phyloP scores from a whole-genome alignment of 2,329 filamentous ascomycete species.

The Fusarium algeriense region DNA sequence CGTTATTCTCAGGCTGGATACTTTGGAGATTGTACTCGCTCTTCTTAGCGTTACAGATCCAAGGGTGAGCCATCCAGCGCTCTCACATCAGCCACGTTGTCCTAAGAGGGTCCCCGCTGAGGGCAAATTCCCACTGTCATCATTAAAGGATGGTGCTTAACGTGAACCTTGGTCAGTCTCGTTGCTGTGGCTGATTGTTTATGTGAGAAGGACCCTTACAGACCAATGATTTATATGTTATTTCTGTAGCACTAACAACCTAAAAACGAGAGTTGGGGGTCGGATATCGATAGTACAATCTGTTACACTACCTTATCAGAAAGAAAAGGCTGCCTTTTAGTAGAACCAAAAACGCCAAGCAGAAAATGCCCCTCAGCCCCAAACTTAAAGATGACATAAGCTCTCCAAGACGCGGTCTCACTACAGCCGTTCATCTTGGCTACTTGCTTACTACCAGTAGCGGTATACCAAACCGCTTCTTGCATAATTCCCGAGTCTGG shows the following conservation, averaged over 20 bases:
- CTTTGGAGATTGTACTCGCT: conserved; percentile 4
- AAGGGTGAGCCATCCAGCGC: conserved; percentile 39
- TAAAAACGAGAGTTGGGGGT: background rate
- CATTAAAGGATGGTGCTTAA: conserved; percentile 16
- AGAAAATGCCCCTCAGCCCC: conserved; percentile 28
- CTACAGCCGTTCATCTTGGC: background rate
- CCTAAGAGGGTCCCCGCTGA: conserved; percentile 22
- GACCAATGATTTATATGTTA: background rate
- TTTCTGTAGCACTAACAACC: background rate
- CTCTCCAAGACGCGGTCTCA: conserved; percentile 12
- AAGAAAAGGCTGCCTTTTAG: background rate
- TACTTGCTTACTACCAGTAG: conserved; percentile 6
- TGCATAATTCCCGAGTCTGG: conserved; percentile 11
- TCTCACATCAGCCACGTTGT: conserved; percentile 49
- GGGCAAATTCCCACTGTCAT: conserved; percentile 42
- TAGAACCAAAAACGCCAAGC: conserved; percentile 10
- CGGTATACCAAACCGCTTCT: conserved; percentile 18
- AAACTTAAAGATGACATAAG: conserved; percentile 17
- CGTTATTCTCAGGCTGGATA: conserved; percentile 1
- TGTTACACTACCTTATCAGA: background rate
- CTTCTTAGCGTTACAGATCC: background rate
- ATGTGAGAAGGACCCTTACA: background rate
- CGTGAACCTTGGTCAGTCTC: conserved; percentile 24
- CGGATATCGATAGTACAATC: background rate
- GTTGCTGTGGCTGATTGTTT: conserved; percentile 24